Evolutionary conservation across 2,329 filamentous ascomycete genomes (phyloP), one percentile per base, ranked within the genome.

Genomic region (Penicillium sp.): DNA sequence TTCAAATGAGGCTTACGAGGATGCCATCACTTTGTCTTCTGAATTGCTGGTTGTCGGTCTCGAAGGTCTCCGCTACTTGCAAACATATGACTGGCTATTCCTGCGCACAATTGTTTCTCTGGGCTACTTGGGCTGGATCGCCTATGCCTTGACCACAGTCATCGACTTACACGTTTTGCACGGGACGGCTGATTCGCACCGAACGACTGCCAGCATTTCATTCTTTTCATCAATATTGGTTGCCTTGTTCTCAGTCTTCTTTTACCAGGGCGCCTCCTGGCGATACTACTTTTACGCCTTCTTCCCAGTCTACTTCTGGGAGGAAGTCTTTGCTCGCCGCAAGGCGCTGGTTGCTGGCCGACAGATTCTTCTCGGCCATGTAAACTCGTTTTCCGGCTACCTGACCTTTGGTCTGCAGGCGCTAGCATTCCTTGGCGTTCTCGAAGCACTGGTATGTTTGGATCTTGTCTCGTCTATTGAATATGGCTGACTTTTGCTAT

Each of bases 71-170:
- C 86, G 95, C 53, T 99, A 99, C 74, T 83, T 99, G 28, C 95
- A 99, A 76, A 99, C 93, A 0, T 99, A 99, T 70, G 95, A 99
- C 78, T 99, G 95, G 95, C 83, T 99, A 2, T 99, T 99, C 77
- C 80, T 99, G 38, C 85, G 95, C 61, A 90, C 91, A 1, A 82
- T 99, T 52, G 90, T 99, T 60, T 97, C 95, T 1, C 73, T 90
- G 12, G 95, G 95, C 17, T 99, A 98, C 71, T 79, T 98, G 7
- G 95, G 95, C 20, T 99, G 94, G 94, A 96, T 98, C 71, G 89
- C 90, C 1, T 99, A 93, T 75, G 92, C 93, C 1, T 81, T 96
- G 53, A 95, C 92, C 0, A 96, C 90, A 0, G 92, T 98, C 50
- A 83, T 98, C 62, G 90, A 96, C 72, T 80, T 93, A 54, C 92